phyloP scores from a whole-genome alignment of 148 eudicot genomes.

The Pharnaceum exiguum region DNA sequence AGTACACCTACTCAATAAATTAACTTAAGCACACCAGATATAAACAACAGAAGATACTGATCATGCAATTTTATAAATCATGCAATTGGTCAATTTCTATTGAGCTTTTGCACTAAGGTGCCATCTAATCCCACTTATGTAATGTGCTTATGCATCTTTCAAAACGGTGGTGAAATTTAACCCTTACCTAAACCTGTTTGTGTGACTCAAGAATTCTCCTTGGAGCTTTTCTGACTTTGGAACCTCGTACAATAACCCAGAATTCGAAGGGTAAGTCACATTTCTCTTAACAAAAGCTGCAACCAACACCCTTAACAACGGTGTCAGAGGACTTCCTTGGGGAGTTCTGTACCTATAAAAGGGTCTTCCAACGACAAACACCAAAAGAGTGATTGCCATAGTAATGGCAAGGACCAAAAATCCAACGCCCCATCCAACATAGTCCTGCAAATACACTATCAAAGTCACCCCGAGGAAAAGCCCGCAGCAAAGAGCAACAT shows the following conservation, averaged over 20 bases:
- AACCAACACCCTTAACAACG: slow-evolving; percentile 55
- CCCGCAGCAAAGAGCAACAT: slow-evolving; percentile 54
- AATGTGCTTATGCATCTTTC: slow-evolving; percentile 4
- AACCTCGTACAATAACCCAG: slow-evolving; percentile 21
- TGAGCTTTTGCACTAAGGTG: background rate
- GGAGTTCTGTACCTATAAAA: slow-evolving; percentile 58
- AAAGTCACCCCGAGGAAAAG: slow-evolving; percentile 60
- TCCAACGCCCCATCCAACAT: slow-evolving; percentile 55
- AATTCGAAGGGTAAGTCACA: slow-evolving; percentile 37
- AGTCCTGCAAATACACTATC: slow-evolving; percentile 73
- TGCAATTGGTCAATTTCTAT: too few species aligned
- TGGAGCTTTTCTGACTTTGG: slow-evolving; percentile 7
- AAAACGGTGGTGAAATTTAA: background rate
- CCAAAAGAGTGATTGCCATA: slow-evolving; percentile 38
- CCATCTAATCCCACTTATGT: background rate
- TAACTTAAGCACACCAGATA: too few species aligned
- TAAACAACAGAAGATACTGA: too few species aligned
- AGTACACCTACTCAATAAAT: too few species aligned
- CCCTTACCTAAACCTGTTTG: slow-evolving; percentile 23
- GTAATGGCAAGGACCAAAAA: slow-evolving; percentile 37
- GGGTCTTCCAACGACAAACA: slow-evolving; percentile 55
- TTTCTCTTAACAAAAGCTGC: slow-evolving; percentile 68
- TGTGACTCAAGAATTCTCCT: slow-evolving; percentile 20
- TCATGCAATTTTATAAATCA: too few species aligned
- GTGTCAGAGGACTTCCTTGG: slow-evolving; percentile 58